phyloP scores from a whole-genome alignment of 805 yeast species.

The Wickerhamiella hasegawae region DNA sequence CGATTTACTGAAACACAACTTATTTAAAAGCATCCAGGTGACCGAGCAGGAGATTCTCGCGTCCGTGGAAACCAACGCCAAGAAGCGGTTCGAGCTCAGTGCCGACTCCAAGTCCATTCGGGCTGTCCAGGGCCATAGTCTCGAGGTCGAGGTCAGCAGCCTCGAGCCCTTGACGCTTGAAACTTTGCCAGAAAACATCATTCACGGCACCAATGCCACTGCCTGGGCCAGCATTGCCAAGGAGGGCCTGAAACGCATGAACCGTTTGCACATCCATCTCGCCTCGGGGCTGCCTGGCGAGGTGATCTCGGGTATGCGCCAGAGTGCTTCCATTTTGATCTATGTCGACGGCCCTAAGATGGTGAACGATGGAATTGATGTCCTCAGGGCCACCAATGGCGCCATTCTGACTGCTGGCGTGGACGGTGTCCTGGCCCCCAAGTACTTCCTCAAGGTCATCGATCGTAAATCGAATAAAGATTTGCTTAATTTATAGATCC shows the following conservation, averaged over 20 bases:
- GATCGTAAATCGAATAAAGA: no score
- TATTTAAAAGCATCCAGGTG: constrained; percentile 39
- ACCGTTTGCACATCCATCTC: constrained; percentile 73
- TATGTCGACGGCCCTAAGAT: constrained; percentile 42
- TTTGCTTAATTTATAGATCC: no score
- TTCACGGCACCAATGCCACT: constrained; percentile 62
- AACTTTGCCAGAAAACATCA: constrained; percentile 37
- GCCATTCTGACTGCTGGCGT: constrained; percentile 59
- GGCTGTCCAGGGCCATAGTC: constrained; percentile 88
- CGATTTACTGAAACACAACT: constrained; percentile 38
- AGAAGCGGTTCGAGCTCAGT: constrained; percentile 49
- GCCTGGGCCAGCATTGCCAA: constrained; percentile 33
- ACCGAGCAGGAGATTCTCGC: constrained; percentile 40
- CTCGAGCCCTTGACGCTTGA: constrained; percentile 24
- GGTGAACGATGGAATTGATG: constrained; percentile 27
- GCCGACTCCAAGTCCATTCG: constrained; percentile 31
- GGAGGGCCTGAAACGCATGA: constrained; percentile 53
- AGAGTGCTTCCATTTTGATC: constrained; percentile 38
- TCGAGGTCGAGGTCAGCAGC: constrained; percentile 30
- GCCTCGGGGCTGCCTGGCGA: constrained; percentile 42
- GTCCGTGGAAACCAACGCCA: constrained; percentile 50
- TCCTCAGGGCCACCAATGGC: constrained; percentile 54
- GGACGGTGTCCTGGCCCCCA: constrained; percentile 33
- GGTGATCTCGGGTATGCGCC: constrained; percentile 62
- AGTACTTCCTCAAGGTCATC: constrained; percentile 29